Conservation (phyloP, 225 moss, liverwort and hornwort genomes). For the Antitrichia curtipendula region DNA sequence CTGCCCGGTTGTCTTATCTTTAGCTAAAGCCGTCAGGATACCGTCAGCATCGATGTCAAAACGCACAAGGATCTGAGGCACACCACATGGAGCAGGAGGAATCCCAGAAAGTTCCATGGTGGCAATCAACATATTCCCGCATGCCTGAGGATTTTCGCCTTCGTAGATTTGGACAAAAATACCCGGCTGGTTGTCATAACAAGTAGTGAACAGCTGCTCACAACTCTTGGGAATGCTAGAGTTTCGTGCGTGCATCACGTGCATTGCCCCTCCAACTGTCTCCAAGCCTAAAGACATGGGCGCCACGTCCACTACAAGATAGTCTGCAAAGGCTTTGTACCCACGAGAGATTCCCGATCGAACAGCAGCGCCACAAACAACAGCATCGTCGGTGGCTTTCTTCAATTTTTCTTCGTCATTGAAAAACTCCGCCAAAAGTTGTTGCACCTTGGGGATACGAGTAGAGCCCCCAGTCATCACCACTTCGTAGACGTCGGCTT, state of each 20-base stretch:
- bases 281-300: conserved; percentile 17
- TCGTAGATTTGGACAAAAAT: conserved; percentile 12
- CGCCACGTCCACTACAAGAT: conserved; percentile 3
- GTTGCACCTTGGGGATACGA: conserved; percentile 12
- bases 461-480: conserved; percentile 11
- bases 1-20: conserved; percentile 3
- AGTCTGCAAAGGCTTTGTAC: background rate
- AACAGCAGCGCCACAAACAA: conserved; percentile 17
- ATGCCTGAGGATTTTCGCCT: conserved; percentile 8
- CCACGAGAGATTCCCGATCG: conserved; percentile 12
- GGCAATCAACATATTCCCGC: conserved; percentile 4
- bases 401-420: background rate
- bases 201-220: conserved; percentile 16
- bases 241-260: conserved; percentile 7
- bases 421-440: conserved; percentile 7
- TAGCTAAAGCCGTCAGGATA: conserved; percentile 4
- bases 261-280: conserved; percentile 9
- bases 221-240: background rate
- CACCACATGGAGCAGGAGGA: conserved; percentile 4
- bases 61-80: conserved; percentile 20
- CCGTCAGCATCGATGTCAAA: conserved; percentile 9
- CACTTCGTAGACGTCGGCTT: conserved; percentile 16
- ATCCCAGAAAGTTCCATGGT: conserved; percentile 13
- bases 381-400: background rate
- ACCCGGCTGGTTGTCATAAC: conserved; percentile 2